Base-by-base conservation (phyloP, 345 rosid species). In the Mallotus nudiflorus region DNA sequence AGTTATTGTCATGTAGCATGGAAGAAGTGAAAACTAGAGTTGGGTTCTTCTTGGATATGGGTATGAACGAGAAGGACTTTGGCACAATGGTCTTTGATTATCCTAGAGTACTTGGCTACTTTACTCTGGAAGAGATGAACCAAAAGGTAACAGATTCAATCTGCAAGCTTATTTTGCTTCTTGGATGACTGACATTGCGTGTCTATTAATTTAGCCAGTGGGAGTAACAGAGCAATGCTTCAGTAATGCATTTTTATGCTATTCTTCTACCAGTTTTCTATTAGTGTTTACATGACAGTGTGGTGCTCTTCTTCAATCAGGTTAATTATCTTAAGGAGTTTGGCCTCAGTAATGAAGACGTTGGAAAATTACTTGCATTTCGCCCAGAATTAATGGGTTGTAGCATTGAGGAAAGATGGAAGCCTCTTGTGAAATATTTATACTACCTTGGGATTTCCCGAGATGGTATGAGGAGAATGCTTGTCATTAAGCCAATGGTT, bases 401-500 rank as follows among this genome's bases (percentile, higher is more conserved):
- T 70, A 80, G 93, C 68, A 88, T 90, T 18, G 95, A 90, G 75
- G 91, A 86, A 73, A 84, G 83, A 71, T 94, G 96, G 97, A 91
- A 86, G 82, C 97, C 98, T 78, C 83, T 91, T 35, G 86, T 91
- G 48, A 90, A 90, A 76, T 91, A 91, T 54, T 71, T 94, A 44
- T 94, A 87, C 81, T 91, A 90, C 74, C 87, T 94, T 51, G 98
- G 98, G 58, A 86, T 91, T 81, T 66, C 93, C 37, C 85, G 83
- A 76, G 89, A 88, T 75, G 97, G 97, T 27, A 90, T 91, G 96
- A 90, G 80, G 89, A 88, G 96, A 76, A 91, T 91, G 84, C 89
- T 94, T 40, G 63, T 74, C 9, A 79, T 91, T 31, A 94, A 94
- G 80, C 98, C 97, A 15, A 85, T 94, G 79, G 69, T 91, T 66